These are phyloP conservation scores for Pinus tabuliformis DNA, from an alignment of 75 land plant species.

Conservation along the genomic window DNA sequence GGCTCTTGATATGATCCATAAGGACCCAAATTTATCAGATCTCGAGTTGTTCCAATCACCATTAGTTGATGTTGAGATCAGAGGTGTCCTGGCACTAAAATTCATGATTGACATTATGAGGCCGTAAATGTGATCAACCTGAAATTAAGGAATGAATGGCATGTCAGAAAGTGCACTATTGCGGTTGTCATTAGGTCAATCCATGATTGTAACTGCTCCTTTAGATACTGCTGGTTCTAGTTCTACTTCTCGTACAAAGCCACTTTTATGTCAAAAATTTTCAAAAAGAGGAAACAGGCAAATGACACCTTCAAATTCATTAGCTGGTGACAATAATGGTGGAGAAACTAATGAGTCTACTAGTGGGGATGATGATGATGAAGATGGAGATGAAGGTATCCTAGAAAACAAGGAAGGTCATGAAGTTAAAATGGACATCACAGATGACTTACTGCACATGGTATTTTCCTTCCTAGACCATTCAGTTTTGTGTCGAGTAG, in stretches of 20 bases:
- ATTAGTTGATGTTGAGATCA: slow-evolving; percentile 79
- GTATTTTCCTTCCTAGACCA: slow-evolving; percentile 93
- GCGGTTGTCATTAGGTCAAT: neutral
- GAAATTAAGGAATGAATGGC: neutral
- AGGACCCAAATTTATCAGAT: slow-evolving; percentile 52
- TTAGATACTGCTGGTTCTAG: too few relatives aligned
- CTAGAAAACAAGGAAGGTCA: slow-evolving; percentile 20
- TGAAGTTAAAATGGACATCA: slow-evolving; percentile 74
- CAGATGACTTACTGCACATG: slow-evolving; percentile 94
- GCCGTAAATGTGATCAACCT: slow-evolving; percentile 26
- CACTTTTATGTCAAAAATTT: neutral
- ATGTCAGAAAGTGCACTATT: neutral
- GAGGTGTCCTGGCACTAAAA: slow-evolving; percentile 82
- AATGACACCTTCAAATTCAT: neutral
- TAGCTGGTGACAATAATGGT: neutral
- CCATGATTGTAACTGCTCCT: too few relatives aligned
- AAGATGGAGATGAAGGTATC: slow-evolving; percentile 20
- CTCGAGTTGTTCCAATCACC: slow-evolving; percentile 70
- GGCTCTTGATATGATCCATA: slow-evolving; percentile 61
- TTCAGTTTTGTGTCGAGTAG: slow-evolving; percentile 71
- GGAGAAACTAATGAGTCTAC: slow-evolving; percentile 11
- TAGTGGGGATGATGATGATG: slow-evolving; percentile 19
- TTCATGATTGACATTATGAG: slow-evolving; percentile 79
- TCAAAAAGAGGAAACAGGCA: neutral
- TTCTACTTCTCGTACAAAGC: neutral